Conservation (phyloP, 2,329 filamentous ascomycete genomes). For the Colletotrichum chrysophilum region DNA sequence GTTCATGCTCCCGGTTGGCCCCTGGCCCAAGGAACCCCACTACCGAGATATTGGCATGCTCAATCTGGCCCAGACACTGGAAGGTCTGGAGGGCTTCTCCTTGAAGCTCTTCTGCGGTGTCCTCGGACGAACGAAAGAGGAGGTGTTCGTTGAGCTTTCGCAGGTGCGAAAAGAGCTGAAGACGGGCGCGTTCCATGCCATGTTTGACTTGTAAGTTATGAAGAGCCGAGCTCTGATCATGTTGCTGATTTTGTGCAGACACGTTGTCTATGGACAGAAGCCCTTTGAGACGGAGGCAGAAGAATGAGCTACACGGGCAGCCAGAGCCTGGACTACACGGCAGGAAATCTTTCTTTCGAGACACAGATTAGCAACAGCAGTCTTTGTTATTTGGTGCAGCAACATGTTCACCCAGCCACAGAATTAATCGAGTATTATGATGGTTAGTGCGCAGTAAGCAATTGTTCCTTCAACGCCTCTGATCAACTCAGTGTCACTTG, state of each 20-base stretch:
- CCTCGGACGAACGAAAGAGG: not conserved
- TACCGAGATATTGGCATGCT: conserved; percentile 35
- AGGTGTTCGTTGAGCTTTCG: not conserved
- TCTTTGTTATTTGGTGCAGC: too few relatives aligned
- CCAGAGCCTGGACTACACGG: too few relatives aligned
- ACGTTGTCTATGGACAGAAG: not conserved
- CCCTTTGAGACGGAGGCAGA: not conserved
- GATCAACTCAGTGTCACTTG: too few relatives aligned
- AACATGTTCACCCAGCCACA: too few relatives aligned
- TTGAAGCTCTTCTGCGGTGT: not conserved
- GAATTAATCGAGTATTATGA: too few relatives aligned
- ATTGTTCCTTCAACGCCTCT: too few relatives aligned
- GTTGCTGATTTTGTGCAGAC: not conserved
- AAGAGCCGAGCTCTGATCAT: not conserved
- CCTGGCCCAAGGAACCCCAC: conserved; percentile 43
- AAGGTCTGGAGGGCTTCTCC: not conserved
- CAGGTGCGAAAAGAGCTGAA: not conserved
- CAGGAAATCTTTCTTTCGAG: too few relatives aligned
- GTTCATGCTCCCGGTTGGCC: conserved; percentile 32
- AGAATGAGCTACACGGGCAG: not conserved
- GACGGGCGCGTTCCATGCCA: not conserved
- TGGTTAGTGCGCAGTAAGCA: too few relatives aligned
- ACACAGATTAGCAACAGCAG: too few relatives aligned
- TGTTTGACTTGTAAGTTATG: not conserved
- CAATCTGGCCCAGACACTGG: not conserved